These are phyloP conservation scores for Bipolaris bicolor DNA, from an alignment of 2,329 filamentous ascomycete genomes.

Conservation along the genomic window DNA sequence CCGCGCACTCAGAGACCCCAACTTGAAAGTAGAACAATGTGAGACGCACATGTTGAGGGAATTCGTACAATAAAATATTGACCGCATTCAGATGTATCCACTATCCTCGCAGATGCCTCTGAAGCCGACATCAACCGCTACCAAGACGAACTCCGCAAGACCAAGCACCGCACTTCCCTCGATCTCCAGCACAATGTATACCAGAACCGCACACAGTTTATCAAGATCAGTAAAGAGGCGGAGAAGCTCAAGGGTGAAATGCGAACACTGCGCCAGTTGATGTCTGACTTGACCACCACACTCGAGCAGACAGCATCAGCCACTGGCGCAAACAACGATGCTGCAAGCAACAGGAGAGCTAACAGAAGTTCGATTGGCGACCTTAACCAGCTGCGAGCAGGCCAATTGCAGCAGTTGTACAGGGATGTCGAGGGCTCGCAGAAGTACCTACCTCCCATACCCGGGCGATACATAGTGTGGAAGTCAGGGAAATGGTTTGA, in stretches of 20 bases:
- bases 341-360: conserved; percentile 56
- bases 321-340: conserved; percentile 45
- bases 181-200: conserved; percentile 95
- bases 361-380: conserved; percentile 90
- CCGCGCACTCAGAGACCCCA: conserved; percentile 78
- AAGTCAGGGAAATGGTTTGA: conserved; percentile 95
- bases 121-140: conserved; percentile 87
- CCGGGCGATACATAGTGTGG: conserved; percentile 91
- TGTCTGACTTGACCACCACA: conserved; percentile 78
- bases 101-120: conserved; percentile 79
- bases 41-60: conserved; percentile 35
- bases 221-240: conserved; percentile 98
- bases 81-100: conserved; percentile 62
- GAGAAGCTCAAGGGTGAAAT: conserved; percentile 98
- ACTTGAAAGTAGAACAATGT: conserved; percentile 80
- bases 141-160: conserved; percentile 74
- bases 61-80: conserved; percentile 7
- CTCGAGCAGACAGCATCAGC: conserved; percentile 55
- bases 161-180: conserved; percentile 77
- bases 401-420: conserved; percentile 80
- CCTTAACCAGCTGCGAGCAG: conserved; percentile 70
- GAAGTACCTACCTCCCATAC: conserved; percentile 89
- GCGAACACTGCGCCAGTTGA: conserved; percentile 85
- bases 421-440: conserved; percentile 98
- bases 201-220: conserved; percentile 96